phyloP scores from a whole-genome alignment of 2,329 filamentous ascomycete species.

The Tympanopsis confertula region DNA sequence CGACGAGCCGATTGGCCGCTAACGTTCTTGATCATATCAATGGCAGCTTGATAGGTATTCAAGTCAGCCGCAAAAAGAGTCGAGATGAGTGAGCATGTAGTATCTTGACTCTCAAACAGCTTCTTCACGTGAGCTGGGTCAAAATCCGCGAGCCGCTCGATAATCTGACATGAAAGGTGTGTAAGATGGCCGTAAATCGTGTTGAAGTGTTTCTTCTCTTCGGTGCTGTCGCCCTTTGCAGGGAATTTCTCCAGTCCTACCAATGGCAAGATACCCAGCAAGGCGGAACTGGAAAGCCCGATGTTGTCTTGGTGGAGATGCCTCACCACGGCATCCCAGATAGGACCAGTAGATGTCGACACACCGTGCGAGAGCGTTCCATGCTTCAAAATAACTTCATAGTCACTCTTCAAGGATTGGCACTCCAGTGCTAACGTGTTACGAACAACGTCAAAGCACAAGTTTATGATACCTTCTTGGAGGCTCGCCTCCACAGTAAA shows the following conservation, averaged over 20 bases:
- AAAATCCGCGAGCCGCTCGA: conserved; percentile 73
- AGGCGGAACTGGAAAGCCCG: conserved; percentile 7
- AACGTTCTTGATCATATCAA: conserved; percentile 8
- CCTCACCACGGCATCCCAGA: conserved; percentile 10
- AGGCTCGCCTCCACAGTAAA: conserved; percentile 5
- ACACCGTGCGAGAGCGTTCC: conserved; percentile 6
- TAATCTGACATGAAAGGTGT: conserved; percentile 56
- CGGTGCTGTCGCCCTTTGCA: conserved; percentile 26
- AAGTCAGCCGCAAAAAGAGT: conserved; percentile 73
- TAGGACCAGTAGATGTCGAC: conserved; percentile 5
- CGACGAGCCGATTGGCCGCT: conserved; percentile 30
- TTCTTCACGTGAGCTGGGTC: conserved; percentile 53
- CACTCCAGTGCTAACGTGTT: conserved; percentile 9
- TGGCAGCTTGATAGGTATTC: conserved; percentile 59
- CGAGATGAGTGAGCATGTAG: conserved; percentile 65
- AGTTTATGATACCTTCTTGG: conserved; percentile 8
- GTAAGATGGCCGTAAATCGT: conserved; percentile 51
- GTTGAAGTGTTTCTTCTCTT: conserved; percentile 67
- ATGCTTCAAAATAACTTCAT: conserved; percentile 6
- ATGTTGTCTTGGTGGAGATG: conserved; percentile 10
- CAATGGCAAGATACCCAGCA: conserved; percentile 8
- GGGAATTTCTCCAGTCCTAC: conserved; percentile 9
- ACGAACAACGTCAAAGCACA: conserved; percentile 10
- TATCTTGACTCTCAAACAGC: conserved; percentile 56
- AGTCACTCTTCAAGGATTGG: conserved; percentile 5